Evolutionary conservation across 164 flowering plant genomes (phyloP), one percentile per base, ranked within the genome.

Genomic region (Macadamia tetraphylla): DNA sequence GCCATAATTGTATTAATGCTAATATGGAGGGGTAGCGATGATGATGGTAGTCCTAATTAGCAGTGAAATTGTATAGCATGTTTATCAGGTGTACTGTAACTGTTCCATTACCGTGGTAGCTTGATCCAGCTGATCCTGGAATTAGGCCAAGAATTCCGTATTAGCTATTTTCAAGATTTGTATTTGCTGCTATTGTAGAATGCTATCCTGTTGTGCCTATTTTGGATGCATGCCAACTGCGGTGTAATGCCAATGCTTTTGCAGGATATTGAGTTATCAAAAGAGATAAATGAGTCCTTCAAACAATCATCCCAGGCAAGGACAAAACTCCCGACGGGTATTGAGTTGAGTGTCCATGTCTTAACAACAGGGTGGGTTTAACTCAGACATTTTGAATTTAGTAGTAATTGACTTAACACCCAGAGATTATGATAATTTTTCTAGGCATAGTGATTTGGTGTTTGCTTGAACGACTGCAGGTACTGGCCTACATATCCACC

Each of bases 401-500:
- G 7, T 58, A 9, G 40, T 60, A 61, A n/a, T 42, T 2, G 6
- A 53, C 57, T 52, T 62, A 48, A 46, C 40, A n/a, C 32, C 12
- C 29, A 11, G 29, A 55, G 29, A 58, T 8, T 18, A 31, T 43
- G 13, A 6, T 1, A 1, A 31, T 8, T 29, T 40, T 11, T n/a
- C 32, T 15, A 17, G 65, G 52, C 30, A 46, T 69, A 63, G 14
- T 62, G 44, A 58, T 69, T 63, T 57, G 42, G 44, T 53, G 2
- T 58, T 62, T 62, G 48, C 31, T 75, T 60, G 56, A 23, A 70
- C 66, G 51, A 32, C 46, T 81, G 66, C 86, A 91, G 97, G 71
- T 88, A 91, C 80, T 91, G 97, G 97, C 97, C 97, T 31, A 91
- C 97, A 60, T 91, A 91, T 77, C 95, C 97, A 3, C 97, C 91